Percentiles rank a stretch among this genome's conserved stretches.
phyloP scores from a whole-genome alignment of 2,329 filamentous ascomycete species.

The Aspergillus carbonarius region DNA sequence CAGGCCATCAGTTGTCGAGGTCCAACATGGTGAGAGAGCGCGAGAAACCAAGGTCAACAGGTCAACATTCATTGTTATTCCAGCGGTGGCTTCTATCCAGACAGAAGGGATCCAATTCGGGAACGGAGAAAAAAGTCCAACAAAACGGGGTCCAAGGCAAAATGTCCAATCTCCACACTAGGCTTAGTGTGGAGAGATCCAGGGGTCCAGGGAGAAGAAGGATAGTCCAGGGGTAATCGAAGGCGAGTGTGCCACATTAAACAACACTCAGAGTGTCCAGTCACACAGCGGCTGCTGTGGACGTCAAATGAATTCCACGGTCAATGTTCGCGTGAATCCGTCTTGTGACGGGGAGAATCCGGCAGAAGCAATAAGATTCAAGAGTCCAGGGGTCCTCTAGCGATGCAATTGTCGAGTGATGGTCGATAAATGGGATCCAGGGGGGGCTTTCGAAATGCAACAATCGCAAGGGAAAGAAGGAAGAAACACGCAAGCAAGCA shows the following conservation, averaged over 20 bases:
- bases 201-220: slow-evolving; percentile 12
- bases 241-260: slow-evolving; percentile 40
- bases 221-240: slow-evolving; percentile 19
- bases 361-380: slow-evolving; percentile 10
- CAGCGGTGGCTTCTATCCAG: slow-evolving; percentile 5
- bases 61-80: slow-evolving; percentile 4
- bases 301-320: slow-evolving; percentile 20
- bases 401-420: slow-evolving; percentile 3
- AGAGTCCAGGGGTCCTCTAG: slow-evolving; percentile 10
- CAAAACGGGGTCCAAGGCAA: slow-evolving; percentile 10
- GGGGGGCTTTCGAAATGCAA: slow-evolving; percentile 4
- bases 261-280: slow-evolving; percentile 40
- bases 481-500: slow-evolving; percentile 23
- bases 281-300: slow-evolving; percentile 35
- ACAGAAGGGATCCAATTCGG: not conserved
- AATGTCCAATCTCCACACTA: slow-evolving; percentile 27
- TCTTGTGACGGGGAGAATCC: slow-evolving; percentile 19
- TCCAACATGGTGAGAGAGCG: not conserved
- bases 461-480: slow-evolving; percentile 13
- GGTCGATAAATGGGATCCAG: slow-evolving; percentile 9
- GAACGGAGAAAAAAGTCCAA: slow-evolving; percentile 4
- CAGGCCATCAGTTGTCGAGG: not conserved
- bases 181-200: slow-evolving; percentile 27
- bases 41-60: not conserved
- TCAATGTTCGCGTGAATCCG: slow-evolving; percentile 27